These are phyloP conservation scores for Microcos paniculata DNA, from an alignment of 345 rosid genomes.

Conservation along the genomic window DNA sequence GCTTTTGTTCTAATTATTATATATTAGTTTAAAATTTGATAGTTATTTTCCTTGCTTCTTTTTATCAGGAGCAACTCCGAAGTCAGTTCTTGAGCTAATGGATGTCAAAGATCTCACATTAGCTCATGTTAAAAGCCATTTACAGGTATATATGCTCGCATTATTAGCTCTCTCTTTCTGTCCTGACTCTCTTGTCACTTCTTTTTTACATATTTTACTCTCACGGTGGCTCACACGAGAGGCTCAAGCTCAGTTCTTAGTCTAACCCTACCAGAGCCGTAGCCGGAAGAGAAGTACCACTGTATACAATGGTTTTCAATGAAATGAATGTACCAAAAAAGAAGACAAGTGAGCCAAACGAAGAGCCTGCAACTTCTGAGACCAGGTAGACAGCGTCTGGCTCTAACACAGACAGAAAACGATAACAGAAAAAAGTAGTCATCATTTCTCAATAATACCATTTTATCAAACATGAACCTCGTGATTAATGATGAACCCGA, in stretches of 20 bases:
- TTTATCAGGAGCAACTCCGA: conserved; percentile 81
- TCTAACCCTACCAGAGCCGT: conserved; percentile 29
- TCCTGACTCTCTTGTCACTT: background rate
- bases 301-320: conserved; percentile 30
- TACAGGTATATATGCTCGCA: conserved; percentile 53
- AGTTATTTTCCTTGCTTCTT: background rate
- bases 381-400: conserved; percentile 39
- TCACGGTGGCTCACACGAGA: background rate
- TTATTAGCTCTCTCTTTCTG: conserved; percentile 10
- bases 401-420: conserved; percentile 20
- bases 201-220: background rate
- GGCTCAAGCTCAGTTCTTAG: background rate
- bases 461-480: conserved; percentile 70
- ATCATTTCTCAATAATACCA: conserved; percentile 72
- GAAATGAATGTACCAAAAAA: background rate
- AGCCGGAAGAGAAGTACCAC: conserved; percentile 39
- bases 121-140: conserved; percentile 91
- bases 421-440: conserved; percentile 53
- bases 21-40: background rate
- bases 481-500: conserved; percentile 50
- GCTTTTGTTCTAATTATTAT: background rate
- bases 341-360: conserved; percentile 23
- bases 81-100: conserved; percentile 90
- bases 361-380: conserved; percentile 43
- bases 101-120: conserved; percentile 88